Base-by-base conservation (phyloP, 2,329 filamentous ascomycete genomes). In the Xylogone sp. region DNA sequence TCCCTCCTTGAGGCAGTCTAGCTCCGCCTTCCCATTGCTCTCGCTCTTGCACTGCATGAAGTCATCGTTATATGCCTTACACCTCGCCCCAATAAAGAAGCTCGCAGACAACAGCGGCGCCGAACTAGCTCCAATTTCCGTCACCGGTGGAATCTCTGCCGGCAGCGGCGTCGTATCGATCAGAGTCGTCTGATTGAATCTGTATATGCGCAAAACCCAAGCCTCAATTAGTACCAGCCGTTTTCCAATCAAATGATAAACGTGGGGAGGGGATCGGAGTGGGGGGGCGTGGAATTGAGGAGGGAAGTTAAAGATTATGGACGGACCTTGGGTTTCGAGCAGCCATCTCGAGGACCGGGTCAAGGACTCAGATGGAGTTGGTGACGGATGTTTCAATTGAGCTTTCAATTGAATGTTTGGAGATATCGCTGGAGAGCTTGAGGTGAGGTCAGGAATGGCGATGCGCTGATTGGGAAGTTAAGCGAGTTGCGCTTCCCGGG, bases 31-130 rank as follows among this genome's bases (percentile, higher is more conserved):
- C 65, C 94, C 94, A 57, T 89, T 87, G 65, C 90, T 86, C 75
- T 97, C 91, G 62, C 83, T 89, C 86, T 99, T 99, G 87, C 94
- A 99, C 78, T 96, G 89, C 93, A 99, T 99, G 76, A 88, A 99
- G 75, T 99, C 94, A 78, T 99, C 94, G 74, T 97, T 97, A 81
- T 92, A 99, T 52, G 88, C 79, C 70, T 83, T 87, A 85, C 94
- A 99, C 68, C 93, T 87, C 61, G 91, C 92, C 58, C 94, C 94
- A 69, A 99, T 99, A 73, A 97, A 99, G 81, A 89, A 99, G 48
- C 90, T 85, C 27, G 94, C 94, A 59, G 90, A 96, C 54, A 96
- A 78, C 43, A 99, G 82, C 50, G 94, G 94, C 39, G 92, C 94
- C 52, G 93, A 97, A 66, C 87, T 96, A 67, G 90, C 83, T 66